Evolutionary conservation across 331 rosid genomes (phyloP), one percentile per base, ranked within the genome.

Genomic region (Cydonia oblonga): DNA sequence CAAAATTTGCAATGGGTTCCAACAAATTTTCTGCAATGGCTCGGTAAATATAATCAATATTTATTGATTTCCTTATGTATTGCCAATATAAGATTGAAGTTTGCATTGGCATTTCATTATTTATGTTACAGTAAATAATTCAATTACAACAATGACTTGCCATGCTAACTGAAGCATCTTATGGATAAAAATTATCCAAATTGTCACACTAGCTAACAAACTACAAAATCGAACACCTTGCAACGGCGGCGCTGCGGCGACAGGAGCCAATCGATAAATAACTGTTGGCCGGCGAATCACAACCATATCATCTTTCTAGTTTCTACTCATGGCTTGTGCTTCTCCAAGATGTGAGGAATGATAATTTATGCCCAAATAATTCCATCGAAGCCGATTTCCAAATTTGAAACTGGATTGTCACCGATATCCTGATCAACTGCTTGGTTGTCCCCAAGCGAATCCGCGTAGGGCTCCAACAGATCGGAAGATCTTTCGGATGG

Each of bases 401-500:
- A 76, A 84, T 91, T 91, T 58, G 98, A 84, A 75, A 87, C 88
- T 0, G 97, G 96, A 75, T 83, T 80, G 66, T 89, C 92, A 19
- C 91, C 90, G 10, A 29, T 76, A 18, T 83, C 90, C 40, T 71
- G 78, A 59, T 80, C 88, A 14, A 71, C 40, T 22, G 78, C 73
- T 83, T 74, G 86, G 64, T 75, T 79, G 32, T 75, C 86, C 76
- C 83, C 89, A 14, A 2, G 25, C 29, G 81, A 64, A 78, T 91
- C 96, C 59, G 76, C 76, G 6, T 86, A 95, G 3, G 98, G 96
- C 19, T 89, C 84, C 77, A 29, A 76, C 54, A 95, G 87, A 83
- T 89, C 96, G 2, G 90, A 80, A 62, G 97, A 91, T 84, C 98
- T 88, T 83, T 89, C 97, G 2, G 85, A 82, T 24, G 95, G 96